Conservation (phyloP, 345 rosid genomes). For the Ceriops decandra region DNA sequence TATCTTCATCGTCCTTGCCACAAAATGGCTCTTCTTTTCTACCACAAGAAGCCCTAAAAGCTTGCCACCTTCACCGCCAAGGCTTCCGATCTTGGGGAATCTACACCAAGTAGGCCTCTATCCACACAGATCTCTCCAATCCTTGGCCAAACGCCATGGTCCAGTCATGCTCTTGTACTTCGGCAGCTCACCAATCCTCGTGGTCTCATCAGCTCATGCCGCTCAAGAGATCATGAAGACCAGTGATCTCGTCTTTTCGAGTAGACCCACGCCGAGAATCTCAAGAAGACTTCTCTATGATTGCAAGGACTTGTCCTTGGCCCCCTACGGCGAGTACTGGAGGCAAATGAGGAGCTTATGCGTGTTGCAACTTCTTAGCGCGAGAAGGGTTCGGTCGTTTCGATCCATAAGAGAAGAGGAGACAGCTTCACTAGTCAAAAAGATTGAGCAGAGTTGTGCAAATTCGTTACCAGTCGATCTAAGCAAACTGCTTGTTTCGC, state of each 20-base stretch:
- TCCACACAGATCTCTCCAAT: constrained; percentile 11
- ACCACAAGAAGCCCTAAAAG: neutral
- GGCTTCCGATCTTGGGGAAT: constrained; percentile 11
- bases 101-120: constrained; percentile 13
- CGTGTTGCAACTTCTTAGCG: constrained; percentile 46
- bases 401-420: constrained; percentile 45
- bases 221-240: constrained; percentile 51
- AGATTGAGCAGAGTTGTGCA: constrained; percentile 17
- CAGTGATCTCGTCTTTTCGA: constrained; percentile 45
- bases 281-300: constrained; percentile 31
- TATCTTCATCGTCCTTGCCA: neutral
- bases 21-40: neutral
- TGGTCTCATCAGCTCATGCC: constrained; percentile 50
- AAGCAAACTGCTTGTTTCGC: constrained; percentile 22
- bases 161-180: constrained; percentile 56
- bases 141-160: constrained; percentile 28
- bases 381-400: constrained; percentile 43
- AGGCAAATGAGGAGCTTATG: constrained; percentile 53
- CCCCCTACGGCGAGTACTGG: constrained; percentile 75
- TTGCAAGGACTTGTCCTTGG: constrained; percentile 31
- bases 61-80: constrained; percentile 15
- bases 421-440: constrained; percentile 22
- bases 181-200: constrained; percentile 40
- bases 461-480: constrained; percentile 29
- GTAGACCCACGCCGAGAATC: constrained; percentile 31